Conservation (phyloP, 306 rosid genomes). For the Coriaria nepalensis region DNA sequence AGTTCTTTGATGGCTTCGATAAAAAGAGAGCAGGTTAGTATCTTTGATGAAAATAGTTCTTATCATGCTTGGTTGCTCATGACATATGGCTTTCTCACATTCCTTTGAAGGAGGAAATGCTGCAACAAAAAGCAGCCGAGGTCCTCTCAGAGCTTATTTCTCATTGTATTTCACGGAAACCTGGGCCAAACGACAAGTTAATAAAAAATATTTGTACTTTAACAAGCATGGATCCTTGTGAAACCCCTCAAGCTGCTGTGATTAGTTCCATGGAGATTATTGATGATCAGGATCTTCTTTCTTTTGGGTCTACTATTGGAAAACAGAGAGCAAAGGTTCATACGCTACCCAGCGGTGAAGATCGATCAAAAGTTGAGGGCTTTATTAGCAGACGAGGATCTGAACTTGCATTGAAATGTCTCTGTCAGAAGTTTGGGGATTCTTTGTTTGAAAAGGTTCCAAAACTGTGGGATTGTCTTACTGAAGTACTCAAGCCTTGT, state of each 20-base stretch:
- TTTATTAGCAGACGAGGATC: constrained; percentile 92
- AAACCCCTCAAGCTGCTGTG: constrained; percentile 86
- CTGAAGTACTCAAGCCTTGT: constrained; percentile 73
- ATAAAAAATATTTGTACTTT: constrained; percentile 79
- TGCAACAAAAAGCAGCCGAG: constrained; percentile 89
- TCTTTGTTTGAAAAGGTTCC: constrained; percentile 81
- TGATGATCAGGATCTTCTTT: constrained; percentile 78
- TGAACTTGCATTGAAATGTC: constrained; percentile 73
- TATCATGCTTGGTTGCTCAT: neutral
- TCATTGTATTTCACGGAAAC: constrained; percentile 67
- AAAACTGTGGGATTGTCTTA: constrained; percentile 93
- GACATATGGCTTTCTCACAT: constrained; percentile 12
- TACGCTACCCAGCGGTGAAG: constrained; percentile 57
- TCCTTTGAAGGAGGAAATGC: constrained; percentile 70
- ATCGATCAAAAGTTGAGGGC: constrained; percentile 82
- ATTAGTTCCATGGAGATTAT: constrained; percentile 61
- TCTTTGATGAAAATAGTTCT: constrained; percentile 5
- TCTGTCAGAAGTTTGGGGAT: constrained; percentile 66
- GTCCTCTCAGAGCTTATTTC: constrained; percentile 91
- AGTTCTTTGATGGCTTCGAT: constrained; percentile 86
- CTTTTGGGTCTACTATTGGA: constrained; percentile 36
- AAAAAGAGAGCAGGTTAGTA: constrained; percentile 80
- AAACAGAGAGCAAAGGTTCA: constrained; percentile 69
- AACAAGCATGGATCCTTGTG: constrained; percentile 77
- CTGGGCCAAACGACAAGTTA: constrained; percentile 89